Evolutionary conservation across 257 asterid species (phyloP).

Genomic region (Rubia yunnanensis): DNA sequence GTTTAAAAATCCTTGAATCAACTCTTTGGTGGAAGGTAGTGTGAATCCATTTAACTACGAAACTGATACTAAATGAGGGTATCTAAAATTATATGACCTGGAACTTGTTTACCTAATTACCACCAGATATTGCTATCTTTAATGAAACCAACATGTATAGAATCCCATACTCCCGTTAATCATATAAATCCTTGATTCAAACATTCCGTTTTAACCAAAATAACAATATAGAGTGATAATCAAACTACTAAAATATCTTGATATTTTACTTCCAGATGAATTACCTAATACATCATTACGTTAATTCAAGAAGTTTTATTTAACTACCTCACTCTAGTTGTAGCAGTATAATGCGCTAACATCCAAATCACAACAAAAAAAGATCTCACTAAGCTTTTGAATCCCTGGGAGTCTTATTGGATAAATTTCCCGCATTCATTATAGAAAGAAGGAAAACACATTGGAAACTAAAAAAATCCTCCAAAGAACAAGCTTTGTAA

Average conservation of each 20-base stretch:
- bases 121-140: neutral
- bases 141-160: neutral
- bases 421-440: too few species aligned
- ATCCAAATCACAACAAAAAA: neutral
- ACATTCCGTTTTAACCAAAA: neutral
- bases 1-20: neutral
- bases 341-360: neutral
- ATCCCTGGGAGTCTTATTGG: too few species aligned
- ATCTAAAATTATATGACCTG: neutral
- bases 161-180: neutral
- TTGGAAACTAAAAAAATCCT: too few species aligned
- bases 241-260: neutral
- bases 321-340: neutral
- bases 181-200: neutral
- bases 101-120: too few species aligned
- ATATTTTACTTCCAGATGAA: neutral
- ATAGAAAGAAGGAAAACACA: too few species aligned
- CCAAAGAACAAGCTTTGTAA: too few species aligned
- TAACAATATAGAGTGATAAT: neutral
- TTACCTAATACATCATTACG: neutral
- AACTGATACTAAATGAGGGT: neutral
- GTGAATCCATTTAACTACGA: neutral
- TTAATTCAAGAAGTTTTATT: neutral
- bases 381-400: too few species aligned
- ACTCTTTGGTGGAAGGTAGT: neutral